Percentiles rank a stretch among this genome's conserved stretches.
These are phyloP conservation scores for Ceratobasidium sp. DNA, from an alignment of 1,284 basidiomycete genomes.

Conservation along the genomic window DNA sequence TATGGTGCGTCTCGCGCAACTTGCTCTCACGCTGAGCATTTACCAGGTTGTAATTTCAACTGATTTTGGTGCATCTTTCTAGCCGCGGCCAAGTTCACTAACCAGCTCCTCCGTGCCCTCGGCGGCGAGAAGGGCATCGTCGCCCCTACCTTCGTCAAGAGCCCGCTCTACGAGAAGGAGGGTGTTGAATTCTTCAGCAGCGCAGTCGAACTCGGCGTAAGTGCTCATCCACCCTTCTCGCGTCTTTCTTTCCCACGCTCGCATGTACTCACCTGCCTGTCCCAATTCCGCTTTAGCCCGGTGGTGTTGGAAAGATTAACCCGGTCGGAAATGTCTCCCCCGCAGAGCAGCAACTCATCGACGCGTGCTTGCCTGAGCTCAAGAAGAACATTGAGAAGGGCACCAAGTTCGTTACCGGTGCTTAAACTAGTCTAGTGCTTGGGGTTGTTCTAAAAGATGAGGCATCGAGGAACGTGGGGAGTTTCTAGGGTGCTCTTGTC, in stretches of 20 bases:
- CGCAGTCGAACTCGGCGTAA: constrained; percentile 90
- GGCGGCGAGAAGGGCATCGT: constrained; percentile 87
- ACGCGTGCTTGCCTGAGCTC: constrained; percentile 89
- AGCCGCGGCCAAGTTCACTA: constrained; percentile 89
- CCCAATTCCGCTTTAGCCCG: constrained; percentile 59
- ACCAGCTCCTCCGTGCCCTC: constrained; percentile 83
- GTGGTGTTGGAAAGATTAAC: constrained; percentile 92
- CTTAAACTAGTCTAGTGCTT: too few relatives aligned
- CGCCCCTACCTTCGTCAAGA: constrained; percentile 89
- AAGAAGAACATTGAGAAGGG: constrained; percentile 99
- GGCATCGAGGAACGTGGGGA: too few relatives aligned
- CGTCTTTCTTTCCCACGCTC: constrained; percentile 51
- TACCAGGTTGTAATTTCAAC: constrained; percentile 12
- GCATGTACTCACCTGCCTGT: constrained; percentile 42
- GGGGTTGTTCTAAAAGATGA: too few relatives aligned
- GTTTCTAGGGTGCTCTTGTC: too few relatives aligned
- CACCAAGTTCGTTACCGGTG: constrained; percentile 71
- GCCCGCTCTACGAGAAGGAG: constrained; percentile 59
- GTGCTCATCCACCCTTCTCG: constrained; percentile 44
- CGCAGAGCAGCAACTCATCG: constrained; percentile 87
- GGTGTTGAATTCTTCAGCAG: constrained; percentile 88
- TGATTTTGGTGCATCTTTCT: not conserved
- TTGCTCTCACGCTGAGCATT: constrained; percentile 35
- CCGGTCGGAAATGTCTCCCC: constrained; percentile 78
- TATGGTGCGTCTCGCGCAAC: constrained; percentile 58